A percentile compares a stretch with the other conserved stretches of the same genome.
Evolutionary conservation across 179 eudicot genomes (phyloP).

Genomic region (Heliamphora pulchella): DNA sequence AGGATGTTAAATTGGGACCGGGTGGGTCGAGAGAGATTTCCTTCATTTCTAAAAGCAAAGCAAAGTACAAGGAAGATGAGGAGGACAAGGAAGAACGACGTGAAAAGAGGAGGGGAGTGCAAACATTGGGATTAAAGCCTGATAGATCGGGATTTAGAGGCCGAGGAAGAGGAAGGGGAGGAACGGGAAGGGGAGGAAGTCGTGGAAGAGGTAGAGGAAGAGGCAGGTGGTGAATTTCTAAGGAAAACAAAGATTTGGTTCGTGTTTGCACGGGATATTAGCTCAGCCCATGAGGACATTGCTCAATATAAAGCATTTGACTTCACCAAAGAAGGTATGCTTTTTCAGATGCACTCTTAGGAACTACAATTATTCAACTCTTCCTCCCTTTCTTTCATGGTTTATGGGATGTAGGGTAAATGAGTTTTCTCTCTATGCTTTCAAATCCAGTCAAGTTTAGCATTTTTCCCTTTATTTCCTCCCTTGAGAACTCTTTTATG

Average conservation of each 20-base stretch:
- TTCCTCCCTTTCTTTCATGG: background rate
- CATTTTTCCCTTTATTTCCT: background rate
- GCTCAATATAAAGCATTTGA: background rate
- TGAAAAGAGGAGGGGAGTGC: slow-evolving; percentile 64
- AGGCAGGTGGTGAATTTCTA: slow-evolving; percentile 21
- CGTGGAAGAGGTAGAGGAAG: slow-evolving; percentile 26
- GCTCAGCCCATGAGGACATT: background rate
- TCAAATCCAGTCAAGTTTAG: background rate
- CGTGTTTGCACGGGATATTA: background rate
- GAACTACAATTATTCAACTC: background rate
- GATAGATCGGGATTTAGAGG: slow-evolving; percentile 47
- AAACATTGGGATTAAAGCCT: slow-evolving; percentile 62
- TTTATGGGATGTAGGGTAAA: background rate
- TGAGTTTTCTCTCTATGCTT: background rate
- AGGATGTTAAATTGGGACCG: slow-evolving; percentile 54
- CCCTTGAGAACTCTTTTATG: background rate
- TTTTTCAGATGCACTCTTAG: background rate
- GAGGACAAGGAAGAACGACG: slow-evolving; percentile 39
- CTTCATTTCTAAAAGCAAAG: slow-evolving; percentile 54
- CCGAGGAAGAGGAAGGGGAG: slow-evolving; percentile 45
- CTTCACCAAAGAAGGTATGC: background rate
- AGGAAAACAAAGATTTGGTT: background rate
- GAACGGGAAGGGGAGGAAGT: slow-evolving; percentile 38
- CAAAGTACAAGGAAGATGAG: slow-evolving; percentile 62
- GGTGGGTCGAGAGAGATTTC: slow-evolving; percentile 94